Conservation (phyloP, 768 basidiomycete genomes). For the Tulasnella sp. region DNA sequence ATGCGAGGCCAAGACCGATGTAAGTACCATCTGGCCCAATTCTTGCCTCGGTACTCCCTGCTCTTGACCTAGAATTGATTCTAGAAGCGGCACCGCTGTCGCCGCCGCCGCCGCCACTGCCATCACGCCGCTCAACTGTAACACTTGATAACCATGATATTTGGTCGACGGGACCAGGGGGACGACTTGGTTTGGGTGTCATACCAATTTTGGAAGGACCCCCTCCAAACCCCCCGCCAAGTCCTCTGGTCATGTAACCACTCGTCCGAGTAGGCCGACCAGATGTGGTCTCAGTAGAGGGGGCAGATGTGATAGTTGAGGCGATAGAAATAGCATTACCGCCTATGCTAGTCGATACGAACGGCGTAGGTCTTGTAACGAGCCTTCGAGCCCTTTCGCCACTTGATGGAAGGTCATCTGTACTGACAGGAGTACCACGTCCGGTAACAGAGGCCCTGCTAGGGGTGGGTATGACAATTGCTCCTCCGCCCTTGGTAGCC, state of each 20-base stretch:
- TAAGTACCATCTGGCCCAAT: not conserved
- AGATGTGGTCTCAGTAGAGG: not conserved
- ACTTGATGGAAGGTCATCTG: no score
- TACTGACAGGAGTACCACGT: no score
- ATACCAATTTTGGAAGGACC: no score
- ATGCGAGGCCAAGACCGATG: conserved; percentile 2
- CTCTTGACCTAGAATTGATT: conserved; percentile 14
- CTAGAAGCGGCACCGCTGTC: conserved; percentile 13
- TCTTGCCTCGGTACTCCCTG: not conserved
- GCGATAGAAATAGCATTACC: no score
- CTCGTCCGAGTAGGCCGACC: conserved; percentile 14
- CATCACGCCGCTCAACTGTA: conserved; percentile 36
- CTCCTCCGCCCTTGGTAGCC: no score
- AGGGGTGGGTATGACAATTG: no score
- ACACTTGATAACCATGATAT: conserved; percentile 64
- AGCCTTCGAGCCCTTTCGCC: not conserved
- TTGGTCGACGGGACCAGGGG: conserved; percentile 39
- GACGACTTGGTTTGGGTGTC: conserved; percentile 35
- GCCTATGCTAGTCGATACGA: not conserved
- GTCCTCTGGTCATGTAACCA: conserved; percentile 38
- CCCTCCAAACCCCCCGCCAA: no score
- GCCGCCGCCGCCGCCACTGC: conserved; percentile 4
- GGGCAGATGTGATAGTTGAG: no score
- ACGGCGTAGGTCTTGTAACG: not conserved
- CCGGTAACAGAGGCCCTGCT: no score